phyloP scores from a whole-genome alignment of 73 alveolate species.

The Blepharisma japonicum region DNA sequence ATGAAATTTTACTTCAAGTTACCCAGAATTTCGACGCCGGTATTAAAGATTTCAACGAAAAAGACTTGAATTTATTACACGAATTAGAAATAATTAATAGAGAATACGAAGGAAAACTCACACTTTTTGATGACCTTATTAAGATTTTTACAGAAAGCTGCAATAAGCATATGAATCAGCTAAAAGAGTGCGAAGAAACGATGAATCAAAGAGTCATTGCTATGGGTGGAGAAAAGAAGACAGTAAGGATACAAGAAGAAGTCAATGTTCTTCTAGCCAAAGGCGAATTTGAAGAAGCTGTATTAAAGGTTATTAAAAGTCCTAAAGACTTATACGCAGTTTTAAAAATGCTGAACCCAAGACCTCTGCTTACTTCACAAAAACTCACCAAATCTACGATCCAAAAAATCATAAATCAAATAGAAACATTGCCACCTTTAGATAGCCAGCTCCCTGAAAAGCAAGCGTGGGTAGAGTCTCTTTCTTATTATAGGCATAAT shows the following conservation, averaged over 20 bases:
- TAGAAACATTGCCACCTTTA: too few species aligned
- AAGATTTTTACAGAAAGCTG: constrained; percentile 7
- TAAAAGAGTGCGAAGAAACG: neutral
- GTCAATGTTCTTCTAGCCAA: neutral
- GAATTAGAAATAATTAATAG: constrained; percentile 9
- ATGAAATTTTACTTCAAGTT: constrained; percentile 5
- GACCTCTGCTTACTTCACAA: too few species aligned
- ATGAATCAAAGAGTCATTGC: neutral
- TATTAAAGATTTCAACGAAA: neutral
- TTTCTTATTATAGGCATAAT: too few species aligned
- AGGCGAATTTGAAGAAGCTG: constrained; percentile 25
- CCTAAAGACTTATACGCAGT: neutral
- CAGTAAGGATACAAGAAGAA: constrained; percentile 13
- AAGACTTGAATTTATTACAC: neutral
- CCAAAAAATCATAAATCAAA: too few species aligned
- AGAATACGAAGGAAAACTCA: neutral
- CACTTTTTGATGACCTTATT: neutral
- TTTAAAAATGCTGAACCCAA: neutral
- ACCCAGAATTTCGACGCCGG: neutral
- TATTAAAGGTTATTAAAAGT: neutral
- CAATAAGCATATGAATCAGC: neutral
- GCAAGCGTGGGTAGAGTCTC: too few species aligned
- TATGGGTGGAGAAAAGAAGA: neutral
- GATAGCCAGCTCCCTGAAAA: too few species aligned
- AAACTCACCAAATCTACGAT: too few species aligned